Evolutionary conservation across 495 filamentous ascomycete species (phyloP).

Genomic region (Hypoxylon crocopeplum): DNA sequence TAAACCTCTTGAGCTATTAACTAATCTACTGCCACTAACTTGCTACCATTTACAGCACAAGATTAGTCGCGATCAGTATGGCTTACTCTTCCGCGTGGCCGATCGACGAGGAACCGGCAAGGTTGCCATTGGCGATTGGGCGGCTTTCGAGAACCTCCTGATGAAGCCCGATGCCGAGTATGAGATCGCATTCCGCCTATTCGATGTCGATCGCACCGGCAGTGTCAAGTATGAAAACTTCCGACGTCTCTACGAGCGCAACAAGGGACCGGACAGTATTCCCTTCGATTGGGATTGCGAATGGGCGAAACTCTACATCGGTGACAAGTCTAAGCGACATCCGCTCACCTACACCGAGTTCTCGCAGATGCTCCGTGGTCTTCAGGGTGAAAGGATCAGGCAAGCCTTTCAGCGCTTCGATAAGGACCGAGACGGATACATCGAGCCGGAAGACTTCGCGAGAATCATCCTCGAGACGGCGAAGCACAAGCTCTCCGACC

Average conservation of each 20-base stretch:
- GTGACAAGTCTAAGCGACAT: conserved; percentile 81
- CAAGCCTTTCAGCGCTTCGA: conserved; percentile 95
- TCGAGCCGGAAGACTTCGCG: conserved; percentile 94
- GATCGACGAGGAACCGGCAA: conserved; percentile 75
- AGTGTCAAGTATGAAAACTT: conserved; percentile 88
- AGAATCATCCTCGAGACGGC: conserved; percentile 92
- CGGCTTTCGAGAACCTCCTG: conserved; percentile 89
- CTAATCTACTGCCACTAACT: conserved; percentile 13
- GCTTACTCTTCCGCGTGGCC: conserved; percentile 88
- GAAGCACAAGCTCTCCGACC: conserved; percentile 96
- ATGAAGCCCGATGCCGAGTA: conserved; percentile 97
- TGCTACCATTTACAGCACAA: conserved; percentile 72
- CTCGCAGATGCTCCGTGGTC: conserved; percentile 94
- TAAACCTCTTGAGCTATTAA: neutral
- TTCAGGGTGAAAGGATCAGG: conserved; percentile 93
- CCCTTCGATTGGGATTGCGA: conserved; percentile 97
- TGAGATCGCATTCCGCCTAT: conserved; percentile 96
- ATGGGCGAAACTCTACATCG: conserved; percentile 95
- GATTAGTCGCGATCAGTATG: conserved; percentile 93
- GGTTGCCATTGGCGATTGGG: conserved; percentile 85
- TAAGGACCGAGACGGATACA: conserved; percentile 94
- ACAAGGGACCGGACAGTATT: conserved; percentile 80
- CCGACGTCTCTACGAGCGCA: conserved; percentile 77
- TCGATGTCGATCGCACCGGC: conserved; percentile 83
- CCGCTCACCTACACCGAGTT: conserved; percentile 96